phyloP scores from a whole-genome alignment of 108 stramenopile species.

The Skeletonema marinoi region DNA sequence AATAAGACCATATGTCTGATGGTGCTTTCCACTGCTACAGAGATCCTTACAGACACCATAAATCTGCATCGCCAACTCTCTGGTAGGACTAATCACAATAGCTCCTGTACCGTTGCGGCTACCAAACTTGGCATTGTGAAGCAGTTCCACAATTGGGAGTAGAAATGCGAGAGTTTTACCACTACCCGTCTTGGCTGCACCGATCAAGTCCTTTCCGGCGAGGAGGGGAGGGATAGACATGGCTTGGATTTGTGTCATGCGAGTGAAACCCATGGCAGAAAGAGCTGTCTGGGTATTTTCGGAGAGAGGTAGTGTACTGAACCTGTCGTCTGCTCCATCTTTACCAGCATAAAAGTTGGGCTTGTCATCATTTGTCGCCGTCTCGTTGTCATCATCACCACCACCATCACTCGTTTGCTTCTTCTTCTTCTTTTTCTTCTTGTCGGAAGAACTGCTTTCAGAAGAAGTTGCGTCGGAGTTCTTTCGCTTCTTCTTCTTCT shows the following conservation, averaged over 20 bases:
- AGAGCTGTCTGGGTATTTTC: slow-evolving; percentile 86
- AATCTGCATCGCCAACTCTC: slow-evolving; percentile 98
- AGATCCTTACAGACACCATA: slow-evolving; percentile 98
- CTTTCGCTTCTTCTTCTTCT: slow-evolving; percentile 3
- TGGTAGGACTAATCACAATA: slow-evolving; percentile 96
- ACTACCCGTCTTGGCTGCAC: slow-evolving; percentile 97
- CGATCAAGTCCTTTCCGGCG: slow-evolving; percentile 95
- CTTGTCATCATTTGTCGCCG: slow-evolving; percentile 11
- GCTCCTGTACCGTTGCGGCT: slow-evolving; percentile 95
- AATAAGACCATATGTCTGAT: slow-evolving; percentile 96
- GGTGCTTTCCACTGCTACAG: slow-evolving; percentile 63
- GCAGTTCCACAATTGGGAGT: slow-evolving; percentile 92
- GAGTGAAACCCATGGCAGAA: slow-evolving; percentile 71
- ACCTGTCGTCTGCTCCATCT: slow-evolving; percentile 53
- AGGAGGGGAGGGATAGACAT: slow-evolving; percentile 94
- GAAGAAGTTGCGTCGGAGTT: not conserved
- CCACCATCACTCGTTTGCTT: slow-evolving; percentile 30
- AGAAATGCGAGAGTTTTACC: slow-evolving; percentile 99
- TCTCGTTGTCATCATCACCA: not conserved
- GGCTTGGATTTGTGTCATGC: slow-evolving; percentile 96
- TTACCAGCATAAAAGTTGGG: slow-evolving; percentile 43
- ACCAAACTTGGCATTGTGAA: slow-evolving; percentile 90
- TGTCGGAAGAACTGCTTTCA: slow-evolving; percentile 7
- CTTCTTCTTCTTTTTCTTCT: slow-evolving; percentile 2
- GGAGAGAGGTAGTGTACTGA: slow-evolving; percentile 90